phyloP scores from a whole-genome alignment of 257 asterid species.

The Salvia hispanica region DNA sequence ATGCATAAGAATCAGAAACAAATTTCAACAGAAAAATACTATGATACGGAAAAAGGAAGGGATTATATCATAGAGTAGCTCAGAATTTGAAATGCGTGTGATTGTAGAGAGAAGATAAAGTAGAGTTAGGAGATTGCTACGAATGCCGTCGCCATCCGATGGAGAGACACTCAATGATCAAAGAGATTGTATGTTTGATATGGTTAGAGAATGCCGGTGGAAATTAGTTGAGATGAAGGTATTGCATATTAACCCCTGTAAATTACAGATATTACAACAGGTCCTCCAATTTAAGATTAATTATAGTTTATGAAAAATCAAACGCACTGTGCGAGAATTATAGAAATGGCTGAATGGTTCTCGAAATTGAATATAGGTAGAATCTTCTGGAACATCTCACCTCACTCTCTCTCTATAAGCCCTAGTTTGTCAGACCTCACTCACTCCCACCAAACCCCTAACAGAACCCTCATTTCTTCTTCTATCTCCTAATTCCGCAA shows the following conservation, averaged over 20 bases:
- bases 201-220: conserved; percentile 23
- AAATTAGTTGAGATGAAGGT: conserved; percentile 7
- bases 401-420: conserved; percentile 33
- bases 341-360: background rate
- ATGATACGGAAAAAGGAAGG: background rate
- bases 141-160: conserved; percentile 22
- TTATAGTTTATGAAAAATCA: too few relatives aligned
- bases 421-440: conserved; percentile 39
- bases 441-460: conserved; percentile 29
- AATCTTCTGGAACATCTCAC: conserved; percentile 40
- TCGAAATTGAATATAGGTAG: conserved; percentile 12
- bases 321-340: too few relatives aligned
- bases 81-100: conserved; percentile 19
- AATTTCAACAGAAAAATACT: background rate
- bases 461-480: background rate
- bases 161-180: conserved; percentile 1
- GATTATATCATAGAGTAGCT: background rate
- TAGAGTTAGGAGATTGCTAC: conserved; percentile 10
- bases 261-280: background rate
- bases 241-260: conserved; percentile 5
- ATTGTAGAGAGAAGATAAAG: background rate
- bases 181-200: conserved; percentile 29
- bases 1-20: background rate
- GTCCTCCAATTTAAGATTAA: background rate
- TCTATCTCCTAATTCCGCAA: background rate